A percentile compares a stretch with the other conserved stretches of the same genome.
These are phyloP conservation scores for Neurospora intermedia DNA, from an alignment of 495 filamentous ascomycete genomes.

Conservation along the genomic window DNA sequence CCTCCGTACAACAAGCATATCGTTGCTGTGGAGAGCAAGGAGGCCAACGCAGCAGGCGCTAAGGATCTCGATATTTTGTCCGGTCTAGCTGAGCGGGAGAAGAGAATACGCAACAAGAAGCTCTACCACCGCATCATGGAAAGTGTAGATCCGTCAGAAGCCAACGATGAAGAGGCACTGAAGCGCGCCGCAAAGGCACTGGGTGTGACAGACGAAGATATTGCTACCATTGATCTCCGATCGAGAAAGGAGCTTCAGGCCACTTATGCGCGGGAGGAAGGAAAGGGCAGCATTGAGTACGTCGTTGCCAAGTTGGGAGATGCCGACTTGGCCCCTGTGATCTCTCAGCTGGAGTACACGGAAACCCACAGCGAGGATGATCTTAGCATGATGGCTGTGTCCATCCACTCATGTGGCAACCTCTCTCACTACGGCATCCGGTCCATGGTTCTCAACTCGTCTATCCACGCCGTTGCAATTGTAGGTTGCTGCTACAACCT, in stretches of 20 bases:
- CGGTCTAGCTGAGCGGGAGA: slow-evolving; percentile 54
- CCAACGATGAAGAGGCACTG: slow-evolving; percentile 28
- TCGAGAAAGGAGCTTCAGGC: slow-evolving; percentile 34
- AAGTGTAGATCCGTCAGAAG: slow-evolving; percentile 24
- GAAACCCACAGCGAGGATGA: slow-evolving; percentile 20
- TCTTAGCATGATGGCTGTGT: slow-evolving; percentile 69
- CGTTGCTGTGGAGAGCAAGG: slow-evolving; percentile 80
- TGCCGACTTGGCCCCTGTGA: slow-evolving; percentile 47
- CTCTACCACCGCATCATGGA: slow-evolving; percentile 42
- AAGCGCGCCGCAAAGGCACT: slow-evolving; percentile 27
- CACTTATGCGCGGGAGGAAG: slow-evolving; percentile 37
- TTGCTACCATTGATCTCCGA: slow-evolving; percentile 32
- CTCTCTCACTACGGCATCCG: slow-evolving; percentile 89
- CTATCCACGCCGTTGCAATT: slow-evolving; percentile 79
- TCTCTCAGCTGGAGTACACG: slow-evolving; percentile 29
- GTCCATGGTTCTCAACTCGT: slow-evolving; percentile 70
- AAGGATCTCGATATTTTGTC: slow-evolving; percentile 71
- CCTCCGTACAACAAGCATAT: slow-evolving; percentile 77
- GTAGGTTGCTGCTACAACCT: slow-evolving; percentile 98
- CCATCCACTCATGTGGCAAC: slow-evolving; percentile 94
- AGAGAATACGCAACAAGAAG: slow-evolving; percentile 67
- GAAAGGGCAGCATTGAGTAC: slow-evolving; percentile 60
- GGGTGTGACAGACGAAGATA: slow-evolving; percentile 24
- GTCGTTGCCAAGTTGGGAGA: slow-evolving; percentile 48
- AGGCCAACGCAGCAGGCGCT: slow-evolving; percentile 75